Conservation (phyloP, 768 basidiomycete species). For the Cubamyces sp. region DNA sequence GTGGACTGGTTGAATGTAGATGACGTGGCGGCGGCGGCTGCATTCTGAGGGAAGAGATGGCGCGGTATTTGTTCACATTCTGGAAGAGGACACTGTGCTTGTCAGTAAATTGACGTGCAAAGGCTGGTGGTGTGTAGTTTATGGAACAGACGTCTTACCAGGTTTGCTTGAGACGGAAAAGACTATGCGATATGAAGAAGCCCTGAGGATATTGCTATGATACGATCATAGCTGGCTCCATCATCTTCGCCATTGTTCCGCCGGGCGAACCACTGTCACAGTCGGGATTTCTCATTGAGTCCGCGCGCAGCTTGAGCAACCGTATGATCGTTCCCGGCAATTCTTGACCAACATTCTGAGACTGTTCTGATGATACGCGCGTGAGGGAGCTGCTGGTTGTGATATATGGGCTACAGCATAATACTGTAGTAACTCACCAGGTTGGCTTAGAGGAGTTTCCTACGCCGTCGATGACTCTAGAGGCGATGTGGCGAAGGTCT, state of each 20-base stretch:
- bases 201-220: constrained; percentile 16
- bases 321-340: constrained; percentile 65
- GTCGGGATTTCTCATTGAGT: constrained; percentile 27
- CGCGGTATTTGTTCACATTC: background rate
- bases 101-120: no score
- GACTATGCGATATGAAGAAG: background rate
- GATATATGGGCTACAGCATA: constrained; percentile 37
- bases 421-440: constrained; percentile 60
- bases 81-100: background rate
- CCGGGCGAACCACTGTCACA: constrained; percentile 31
- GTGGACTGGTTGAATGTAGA: constrained; percentile 60
- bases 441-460: constrained; percentile 69
- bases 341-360: constrained; percentile 65
- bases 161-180: no score
- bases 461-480: constrained; percentile 60
- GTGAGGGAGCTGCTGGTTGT: background rate
- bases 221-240: constrained; percentile 30
- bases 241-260: constrained; percentile 37
- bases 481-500: constrained; percentile 69
- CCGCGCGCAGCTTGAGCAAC: constrained; percentile 55
- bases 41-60: constrained; percentile 9
- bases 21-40: constrained; percentile 35
- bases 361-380: constrained; percentile 5
- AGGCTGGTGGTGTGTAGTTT: no score
- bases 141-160: no score